Base-by-base conservation (phyloP, 1,139 yeast species). In the Geotrichum citri-aurantii region DNA sequence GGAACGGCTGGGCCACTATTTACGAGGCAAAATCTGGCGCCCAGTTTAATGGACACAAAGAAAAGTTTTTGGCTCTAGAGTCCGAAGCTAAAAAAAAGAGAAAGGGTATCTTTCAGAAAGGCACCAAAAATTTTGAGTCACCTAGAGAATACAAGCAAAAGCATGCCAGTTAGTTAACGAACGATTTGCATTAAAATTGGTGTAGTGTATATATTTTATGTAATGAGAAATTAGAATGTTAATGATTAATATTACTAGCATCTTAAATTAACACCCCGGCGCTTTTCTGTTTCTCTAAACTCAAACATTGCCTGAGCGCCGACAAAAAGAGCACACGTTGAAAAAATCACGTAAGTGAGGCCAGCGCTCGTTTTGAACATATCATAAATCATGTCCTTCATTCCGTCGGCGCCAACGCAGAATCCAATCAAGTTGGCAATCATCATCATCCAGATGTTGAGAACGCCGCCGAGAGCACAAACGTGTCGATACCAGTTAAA, bases 371-470 rank as follows among this genome's bases (percentile, higher is more conserved):
- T 89, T 40, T 81, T 78, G 67, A 91, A 82, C 81, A 93, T 85
- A 60, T 86, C 91, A 33, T 73, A 69, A 27, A 93, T 73, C 66
- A 93, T 78, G 54, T 79, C 77, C 49, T 79, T 65, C 42, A 92
- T 85, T 0, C 99, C 99, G 64, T 90, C 97, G 50, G 85, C 77
- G 5, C 97, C 98, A 49, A 93, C 79, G 67, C 97, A 93, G 73
- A 93, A 95, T 0, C 99, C 99, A 68, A 88, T 91, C 57, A 95
- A 75, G 68, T 95, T 95, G 29, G 98, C 98, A 65, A 90, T 81
- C 93, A 95, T 92, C 99, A 95, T 93, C 87, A 92, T 81, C 97
- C 97, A 92, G 61, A 95, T 87, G 71, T 93, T 95, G 17, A 80
- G 68, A 24, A 91, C 95, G 1, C 93, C 97, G 1, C 99, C 99